Conservation (phyloP, 2,329 filamentous ascomycete genomes). For the Fusarium kyushuense region DNA sequence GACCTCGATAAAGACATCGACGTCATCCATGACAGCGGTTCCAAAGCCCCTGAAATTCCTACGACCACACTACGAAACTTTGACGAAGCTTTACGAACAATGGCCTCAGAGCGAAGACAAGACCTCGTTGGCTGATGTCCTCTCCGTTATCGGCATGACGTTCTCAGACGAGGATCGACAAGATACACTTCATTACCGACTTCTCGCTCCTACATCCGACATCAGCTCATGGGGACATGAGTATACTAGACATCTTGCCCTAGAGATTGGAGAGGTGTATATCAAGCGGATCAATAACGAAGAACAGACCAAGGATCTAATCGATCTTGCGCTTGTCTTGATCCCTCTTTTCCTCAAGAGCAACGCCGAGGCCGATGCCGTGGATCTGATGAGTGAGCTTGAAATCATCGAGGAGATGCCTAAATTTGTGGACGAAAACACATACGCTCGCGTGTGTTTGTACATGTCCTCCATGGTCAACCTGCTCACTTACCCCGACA, state of each 20-base stretch:
- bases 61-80: constrained; percentile 91
- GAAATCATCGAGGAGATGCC: constrained; percentile 96
- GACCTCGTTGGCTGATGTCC: constrained; percentile 89
- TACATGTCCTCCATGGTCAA: constrained; percentile 99
- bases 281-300: constrained; percentile 88
- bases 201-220: constrained; percentile 90
- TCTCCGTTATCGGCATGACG: constrained; percentile 98
- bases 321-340: constrained; percentile 84
- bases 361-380: constrained; percentile 97
- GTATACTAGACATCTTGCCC: constrained; percentile 93
- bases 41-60: constrained; percentile 99
- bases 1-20: constrained; percentile 98
- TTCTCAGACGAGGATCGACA: constrained; percentile 96
- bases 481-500: constrained; percentile 95
- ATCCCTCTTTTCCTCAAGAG: constrained; percentile 96
- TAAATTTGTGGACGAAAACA: constrained; percentile 91
- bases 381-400: constrained; percentile 95
- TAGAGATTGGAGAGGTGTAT: constrained; percentile 97
- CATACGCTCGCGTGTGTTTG: constrained; percentile 90
- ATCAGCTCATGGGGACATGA: constrained; percentile 98
- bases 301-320: constrained; percentile 83
- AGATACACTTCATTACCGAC: constrained; percentile 95
- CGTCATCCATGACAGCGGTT: constrained; percentile 98
- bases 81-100: constrained; percentile 88
- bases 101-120: constrained; percentile 90